Evolutionary conservation across 495 filamentous ascomycete genomes (phyloP), one percentile per base, ranked within the genome.

Genomic region (Bombardia bombarda): DNA sequence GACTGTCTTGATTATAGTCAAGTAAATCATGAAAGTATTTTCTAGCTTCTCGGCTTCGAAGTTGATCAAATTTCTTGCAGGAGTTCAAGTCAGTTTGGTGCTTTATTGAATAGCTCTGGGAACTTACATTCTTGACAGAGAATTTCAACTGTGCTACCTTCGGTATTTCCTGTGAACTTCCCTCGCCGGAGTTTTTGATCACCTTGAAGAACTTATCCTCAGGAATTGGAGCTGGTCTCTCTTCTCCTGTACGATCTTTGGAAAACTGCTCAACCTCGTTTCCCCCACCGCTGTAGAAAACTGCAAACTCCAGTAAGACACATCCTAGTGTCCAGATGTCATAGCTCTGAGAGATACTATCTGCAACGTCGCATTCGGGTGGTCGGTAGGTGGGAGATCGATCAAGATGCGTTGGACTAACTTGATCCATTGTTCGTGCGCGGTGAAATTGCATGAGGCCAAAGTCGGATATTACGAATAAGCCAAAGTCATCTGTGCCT

Each of bases 381-480:
- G 39, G 39, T 10, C 39, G 39, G 19, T 42, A 42, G 4, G 39
- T 42, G 14, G 23, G 19, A 10, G 39, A 18, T 17, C 14, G 3
- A 3, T 4, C 39, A 3, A 42, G 9, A 13, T 8, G 12, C 2
- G 3, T 22, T 12, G 39, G 12, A 17, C 24, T 24, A 5, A 42
- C 39, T 8, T 42, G 13, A 17, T 42, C 39, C 28, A 17, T 32
- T 7, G 39, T 28, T 3, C 17, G 4, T 8, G 9, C 16, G 24
- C 7, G 19, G 23, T 42, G 39, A 17, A 42, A 42, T 10, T 26
- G n/a, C 6, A 26, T 42, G 14, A 42, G 28, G 16, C 39, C 39
- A 42, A 42, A 42, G 26, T 42, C 39, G 4, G 39, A 42, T 4
- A 42, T 32, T 3, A 42, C 39, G 18, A 42, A 42, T 17, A 28